Evolutionary conservation across 192 early-diverging fungal genomes (phyloP).

Genomic region (Linnemannia elongata): DNA sequence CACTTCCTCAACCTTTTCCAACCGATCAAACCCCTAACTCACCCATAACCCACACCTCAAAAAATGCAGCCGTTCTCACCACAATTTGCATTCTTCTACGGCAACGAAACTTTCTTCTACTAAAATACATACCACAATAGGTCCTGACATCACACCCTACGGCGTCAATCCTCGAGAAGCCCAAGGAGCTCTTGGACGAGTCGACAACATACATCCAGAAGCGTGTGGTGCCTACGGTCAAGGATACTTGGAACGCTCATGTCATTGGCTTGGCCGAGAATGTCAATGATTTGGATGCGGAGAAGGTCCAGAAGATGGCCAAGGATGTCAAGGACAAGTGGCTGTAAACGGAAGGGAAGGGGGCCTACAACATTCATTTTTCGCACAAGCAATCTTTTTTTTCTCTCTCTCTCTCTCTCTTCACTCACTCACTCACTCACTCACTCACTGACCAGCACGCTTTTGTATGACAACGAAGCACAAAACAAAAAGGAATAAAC

Average conservation of each 20-base stretch:
- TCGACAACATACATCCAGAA: slow-evolving; percentile 45
- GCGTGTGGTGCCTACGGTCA: slow-evolving; percentile 45
- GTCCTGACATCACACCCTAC: slow-evolving; percentile 56
- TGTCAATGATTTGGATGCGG: slow-evolving; percentile 48
- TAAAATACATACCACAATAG: slow-evolving; percentile 10
- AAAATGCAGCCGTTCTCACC: too few species aligned
- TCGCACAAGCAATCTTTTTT: background rate
- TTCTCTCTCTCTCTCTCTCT: background rate
- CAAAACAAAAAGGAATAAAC: background rate
- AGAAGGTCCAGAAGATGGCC: slow-evolving; percentile 53
- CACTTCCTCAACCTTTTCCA: too few species aligned
- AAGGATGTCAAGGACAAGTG: slow-evolving; percentile 57
- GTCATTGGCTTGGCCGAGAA: slow-evolving; percentile 49
- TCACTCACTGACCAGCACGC: background rate
- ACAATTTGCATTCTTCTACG: background rate
- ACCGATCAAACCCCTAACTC: too few species aligned
- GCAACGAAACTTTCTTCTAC: background rate
- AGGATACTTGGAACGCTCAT: slow-evolving; percentile 56
- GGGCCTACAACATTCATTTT: background rate
- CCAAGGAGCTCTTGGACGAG: slow-evolving; percentile 52
- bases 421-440: background rate
- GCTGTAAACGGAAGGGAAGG: slow-evolving; percentile 32
- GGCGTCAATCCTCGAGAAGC: slow-evolving; percentile 50
- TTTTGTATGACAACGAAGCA: background rate
- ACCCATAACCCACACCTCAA: too few species aligned